phyloP scores from a whole-genome alignment of 768 basidiomycete genomes.

The Mycena galericulata region DNA sequence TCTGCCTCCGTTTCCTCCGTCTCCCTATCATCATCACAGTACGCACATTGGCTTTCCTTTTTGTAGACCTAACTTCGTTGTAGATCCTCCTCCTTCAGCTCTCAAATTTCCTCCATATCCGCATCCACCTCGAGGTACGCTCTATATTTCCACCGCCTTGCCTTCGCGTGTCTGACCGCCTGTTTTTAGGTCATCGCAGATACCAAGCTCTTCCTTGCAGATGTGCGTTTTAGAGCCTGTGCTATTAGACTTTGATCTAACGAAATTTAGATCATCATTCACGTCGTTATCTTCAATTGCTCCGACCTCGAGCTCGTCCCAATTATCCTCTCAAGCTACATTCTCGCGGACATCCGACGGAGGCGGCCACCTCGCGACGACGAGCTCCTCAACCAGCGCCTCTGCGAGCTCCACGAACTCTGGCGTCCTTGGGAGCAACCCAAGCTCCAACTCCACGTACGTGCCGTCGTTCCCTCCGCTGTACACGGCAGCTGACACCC shows the following conservation, averaged over 20 bases:
- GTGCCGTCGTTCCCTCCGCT: not conserved
- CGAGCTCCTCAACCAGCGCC: not conserved
- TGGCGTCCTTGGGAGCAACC: not conserved
- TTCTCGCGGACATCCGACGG: not conserved
- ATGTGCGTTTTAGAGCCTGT: not conserved
- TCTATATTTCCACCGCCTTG: not conserved
- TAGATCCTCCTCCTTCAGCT: not conserved
- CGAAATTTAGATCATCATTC: not conserved
- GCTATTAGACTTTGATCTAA: not conserved
- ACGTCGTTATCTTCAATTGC: not conserved
- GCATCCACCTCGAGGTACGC: not conserved
- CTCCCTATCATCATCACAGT: not conserved
- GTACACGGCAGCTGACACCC: not conserved
- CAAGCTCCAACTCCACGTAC: not conserved
- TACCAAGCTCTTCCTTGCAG: conserved; percentile 11
- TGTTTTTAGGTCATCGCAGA: conserved; percentile 6
- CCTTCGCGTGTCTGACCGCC: not conserved
- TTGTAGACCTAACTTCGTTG: not conserved
- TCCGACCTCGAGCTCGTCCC: not conserved
- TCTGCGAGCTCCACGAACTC: not conserved
- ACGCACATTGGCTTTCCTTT: not conserved
- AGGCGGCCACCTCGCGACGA: not conserved
- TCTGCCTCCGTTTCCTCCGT: not conserved
- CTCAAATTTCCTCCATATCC: not conserved
- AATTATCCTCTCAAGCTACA: not conserved